Evolutionary conservation across 1,284 basidiomycete genomes (phyloP).

Genomic region (Pseudozyma tsukubaensis): DNA sequence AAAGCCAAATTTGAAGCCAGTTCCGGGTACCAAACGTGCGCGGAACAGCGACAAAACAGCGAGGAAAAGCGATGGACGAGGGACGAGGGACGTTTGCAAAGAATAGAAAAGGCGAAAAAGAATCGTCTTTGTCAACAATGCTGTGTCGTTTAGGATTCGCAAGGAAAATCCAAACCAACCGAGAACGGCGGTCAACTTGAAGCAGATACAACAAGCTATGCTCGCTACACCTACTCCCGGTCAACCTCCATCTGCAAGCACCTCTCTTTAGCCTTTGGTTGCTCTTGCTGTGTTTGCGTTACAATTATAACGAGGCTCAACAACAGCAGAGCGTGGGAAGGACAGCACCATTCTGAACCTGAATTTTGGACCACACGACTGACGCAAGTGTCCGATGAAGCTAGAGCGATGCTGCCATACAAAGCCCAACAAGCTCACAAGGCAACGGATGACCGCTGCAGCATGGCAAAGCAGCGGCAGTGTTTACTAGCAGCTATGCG

Average conservation of each 20-base stretch:
- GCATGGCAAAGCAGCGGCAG: no score
- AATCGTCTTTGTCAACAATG: slow-evolving; percentile 35
- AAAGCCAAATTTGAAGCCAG: slow-evolving; percentile 15
- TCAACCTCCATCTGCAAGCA: slow-evolving; percentile 8
- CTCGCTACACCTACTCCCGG: neutral
- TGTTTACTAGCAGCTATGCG: no score
- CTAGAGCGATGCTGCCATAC: no score
- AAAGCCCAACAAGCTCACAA: no score
- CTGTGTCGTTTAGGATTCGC: slow-evolving; percentile 12
- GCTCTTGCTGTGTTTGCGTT: neutral
- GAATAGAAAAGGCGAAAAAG: slow-evolving; percentile 11
- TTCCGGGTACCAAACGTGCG: slow-evolving; percentile 9
- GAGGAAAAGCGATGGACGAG: slow-evolving; percentile 6
- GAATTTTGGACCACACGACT: no score
- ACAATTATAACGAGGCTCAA: neutral
- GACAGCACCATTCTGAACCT: no score
- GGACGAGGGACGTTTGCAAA: slow-evolving; percentile 11
- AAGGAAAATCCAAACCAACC: neutral
- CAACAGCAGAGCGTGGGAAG: neutral
- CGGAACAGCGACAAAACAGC: slow-evolving; percentile 24
- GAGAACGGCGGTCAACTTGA: neutral
- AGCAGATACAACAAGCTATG: neutral
- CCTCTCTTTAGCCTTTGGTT: slow-evolving; percentile 5
- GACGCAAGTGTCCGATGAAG: no score
- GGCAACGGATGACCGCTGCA: no score